Conservation (phyloP, 225 moss, liverwort and hornwort species). For the Bryoerythrophyllum caledonicum region DNA sequence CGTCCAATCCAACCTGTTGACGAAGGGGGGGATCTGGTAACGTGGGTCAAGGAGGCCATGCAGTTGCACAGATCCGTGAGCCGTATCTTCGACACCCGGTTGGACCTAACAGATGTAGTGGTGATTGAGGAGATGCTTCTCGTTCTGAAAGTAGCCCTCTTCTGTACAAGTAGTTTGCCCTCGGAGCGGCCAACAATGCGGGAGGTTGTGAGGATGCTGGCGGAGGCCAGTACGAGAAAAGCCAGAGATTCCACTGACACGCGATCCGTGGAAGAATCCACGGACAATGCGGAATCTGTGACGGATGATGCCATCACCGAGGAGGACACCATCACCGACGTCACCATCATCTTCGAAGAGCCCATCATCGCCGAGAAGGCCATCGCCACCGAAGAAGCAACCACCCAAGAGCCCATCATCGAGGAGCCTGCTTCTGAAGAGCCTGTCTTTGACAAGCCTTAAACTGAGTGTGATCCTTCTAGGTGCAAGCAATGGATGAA, state of each 20-base stretch:
- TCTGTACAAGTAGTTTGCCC: conserved; percentile 48
- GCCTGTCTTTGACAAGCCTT: conserved; percentile 18
- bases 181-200: conserved; percentile 57
- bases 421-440: neutral
- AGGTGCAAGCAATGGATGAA: conserved; percentile 19
- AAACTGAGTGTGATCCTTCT: conserved; percentile 11
- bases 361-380: neutral
- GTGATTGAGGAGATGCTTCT: conserved; percentile 63
- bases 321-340: neutral
- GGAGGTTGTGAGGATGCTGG: conserved; percentile 61
- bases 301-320: neutral
- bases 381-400: neutral
- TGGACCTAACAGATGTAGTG: conserved; percentile 50
- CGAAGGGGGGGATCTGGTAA: conserved; percentile 54
- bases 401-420: neutral
- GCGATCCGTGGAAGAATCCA: conserved; percentile 14
- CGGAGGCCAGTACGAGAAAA: conserved; percentile 51
- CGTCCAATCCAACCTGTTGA: conserved; percentile 56
- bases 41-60: conserved; percentile 59
- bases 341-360: neutral
- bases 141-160: conserved; percentile 60
- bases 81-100: conserved; percentile 43
- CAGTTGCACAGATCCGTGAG: conserved; percentile 42
- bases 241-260: conserved; percentile 43
- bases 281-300: conserved; percentile 11